A percentile compares a stretch with the other conserved stretches of the same genome.
Evolutionary conservation across 2,329 filamentous ascomycete species (phyloP).

Genomic region (Aspergillus clavatus): DNA sequence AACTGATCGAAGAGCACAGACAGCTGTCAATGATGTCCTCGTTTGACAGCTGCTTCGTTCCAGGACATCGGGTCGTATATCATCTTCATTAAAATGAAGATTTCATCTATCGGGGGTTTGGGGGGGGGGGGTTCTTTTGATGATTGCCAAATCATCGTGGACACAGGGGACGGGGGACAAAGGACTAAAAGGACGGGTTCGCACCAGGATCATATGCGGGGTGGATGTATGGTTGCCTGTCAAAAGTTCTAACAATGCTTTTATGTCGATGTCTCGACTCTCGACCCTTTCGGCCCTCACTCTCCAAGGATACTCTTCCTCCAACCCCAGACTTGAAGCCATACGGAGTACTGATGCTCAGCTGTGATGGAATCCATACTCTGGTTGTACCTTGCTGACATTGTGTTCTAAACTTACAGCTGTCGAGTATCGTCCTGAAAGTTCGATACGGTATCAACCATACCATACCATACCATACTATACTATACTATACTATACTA

Average conservation of each 20-base stretch:
- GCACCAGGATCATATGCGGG: slow-evolving; percentile 6
- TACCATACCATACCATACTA: slow-evolving; percentile 9
- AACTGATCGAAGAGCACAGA: neutral
- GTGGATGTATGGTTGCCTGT: neutral
- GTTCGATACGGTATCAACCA: slow-evolving; percentile 1
- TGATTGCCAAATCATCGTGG: slow-evolving; percentile 5
- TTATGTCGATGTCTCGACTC: neutral
- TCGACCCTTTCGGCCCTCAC: neutral
- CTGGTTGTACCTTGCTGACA: too few species aligned
- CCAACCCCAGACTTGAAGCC: neutral
- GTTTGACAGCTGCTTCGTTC: neutral
- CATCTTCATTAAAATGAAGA: neutral
- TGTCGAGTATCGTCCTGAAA: neutral
- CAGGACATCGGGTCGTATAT: neutral
- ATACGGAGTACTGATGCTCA: neutral
- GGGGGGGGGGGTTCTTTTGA: too few species aligned
- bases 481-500: too few species aligned
- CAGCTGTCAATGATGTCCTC: neutral
- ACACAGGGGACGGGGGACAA: neutral
- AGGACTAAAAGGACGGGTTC: neutral
- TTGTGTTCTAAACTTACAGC: neutral
- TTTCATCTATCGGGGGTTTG: neutral
- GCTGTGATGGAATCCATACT: too few species aligned
- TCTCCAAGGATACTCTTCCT: neutral
- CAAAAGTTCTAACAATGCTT: neutral